Evolutionary conservation across 2,329 filamentous ascomycete species (phyloP).

Genomic region (Colletotrichum phormii): DNA sequence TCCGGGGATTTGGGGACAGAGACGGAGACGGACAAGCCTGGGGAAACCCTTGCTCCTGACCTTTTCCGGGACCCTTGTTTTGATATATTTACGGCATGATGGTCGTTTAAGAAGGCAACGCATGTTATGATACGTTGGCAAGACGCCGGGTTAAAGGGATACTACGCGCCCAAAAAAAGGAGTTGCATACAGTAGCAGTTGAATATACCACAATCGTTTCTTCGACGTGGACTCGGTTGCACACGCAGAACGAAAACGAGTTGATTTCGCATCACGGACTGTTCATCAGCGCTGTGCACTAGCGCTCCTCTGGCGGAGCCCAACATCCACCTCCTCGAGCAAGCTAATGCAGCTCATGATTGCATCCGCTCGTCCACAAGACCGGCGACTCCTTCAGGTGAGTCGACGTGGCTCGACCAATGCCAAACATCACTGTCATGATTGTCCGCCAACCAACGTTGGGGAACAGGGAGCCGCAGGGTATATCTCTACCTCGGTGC

Average conservation of each 20-base stretch:
- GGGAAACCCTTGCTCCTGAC: background rate
- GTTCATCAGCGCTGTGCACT: background rate
- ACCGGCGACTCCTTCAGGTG: constrained; percentile 32
- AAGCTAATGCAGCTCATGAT: constrained; percentile 24
- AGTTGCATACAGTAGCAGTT: background rate
- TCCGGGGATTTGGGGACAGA: background rate
- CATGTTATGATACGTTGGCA: background rate
- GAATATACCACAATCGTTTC: constrained; percentile 13
- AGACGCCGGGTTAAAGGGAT: background rate
- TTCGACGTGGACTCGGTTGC: background rate
- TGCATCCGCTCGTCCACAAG: constrained; percentile 11
- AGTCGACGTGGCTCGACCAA: constrained; percentile 32
- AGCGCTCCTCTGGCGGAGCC: background rate
- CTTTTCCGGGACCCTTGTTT: background rate
- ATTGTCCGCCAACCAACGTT: constrained; percentile 33
- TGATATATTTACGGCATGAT: background rate
- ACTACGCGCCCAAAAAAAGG: background rate
- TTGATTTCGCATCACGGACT: background rate
- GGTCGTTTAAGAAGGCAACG: background rate
- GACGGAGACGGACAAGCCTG: background rate
- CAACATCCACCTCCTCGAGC: background rate
- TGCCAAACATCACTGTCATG: constrained; percentile 24
- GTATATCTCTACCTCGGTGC: background rate
- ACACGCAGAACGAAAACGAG: background rate
- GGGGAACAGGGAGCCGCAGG: constrained; percentile 33